Base-by-base conservation (phyloP, 1,284 basidiomycete species). In the Apiotrichum domesticum region DNA sequence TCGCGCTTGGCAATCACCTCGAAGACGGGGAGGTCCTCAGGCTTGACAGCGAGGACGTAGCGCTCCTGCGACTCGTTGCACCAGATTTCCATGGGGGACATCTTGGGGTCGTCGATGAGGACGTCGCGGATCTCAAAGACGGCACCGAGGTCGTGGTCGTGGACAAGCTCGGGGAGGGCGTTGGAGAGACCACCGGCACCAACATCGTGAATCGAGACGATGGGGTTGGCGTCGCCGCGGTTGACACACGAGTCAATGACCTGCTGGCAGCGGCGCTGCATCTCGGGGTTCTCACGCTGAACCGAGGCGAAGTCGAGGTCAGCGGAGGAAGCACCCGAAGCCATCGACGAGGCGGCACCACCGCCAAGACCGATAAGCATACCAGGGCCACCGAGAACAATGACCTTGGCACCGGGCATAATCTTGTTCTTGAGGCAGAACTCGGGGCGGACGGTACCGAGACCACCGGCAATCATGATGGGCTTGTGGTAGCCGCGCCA, bases 1-100 rank as follows among this genome's bases (percentile, higher is more conserved):
- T 99, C 95, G 61, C 95, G 83, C 70, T 83, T 81, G 11, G 91
- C 91, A 46, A 98, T 87, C 6, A 71, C 77, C 70, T 86, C 84
- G 76, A 99, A 98, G 8, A 67, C 64, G 4, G 68, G 64, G 33
- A 80, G 68, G 14, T 79, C 74, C 14, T 84, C 81, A 3, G 84
- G 82, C 1, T 82, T 82, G 59, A 96, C 83, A 14, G 92, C 96
- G 35, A 98, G 82, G 37, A 98, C 96, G 72, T 98, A 98, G 46
- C 96, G 86, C 73, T 99, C 95, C 79, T 99, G 95, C 63, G 87
- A 90, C 78, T 99, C 96, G 77, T 99, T 99, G 77, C 96, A 98
- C 95, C 95, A 99, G 60, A 98, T 98, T 79, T 98, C 95, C 93
- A 98, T 97, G 0, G 95, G 96, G 8, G 90, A 94, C 90, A 99